These are phyloP conservation scores for Geoglossum cookeanum DNA, from an alignment of 2,329 filamentous ascomycete genomes.

Conservation along the genomic window DNA sequence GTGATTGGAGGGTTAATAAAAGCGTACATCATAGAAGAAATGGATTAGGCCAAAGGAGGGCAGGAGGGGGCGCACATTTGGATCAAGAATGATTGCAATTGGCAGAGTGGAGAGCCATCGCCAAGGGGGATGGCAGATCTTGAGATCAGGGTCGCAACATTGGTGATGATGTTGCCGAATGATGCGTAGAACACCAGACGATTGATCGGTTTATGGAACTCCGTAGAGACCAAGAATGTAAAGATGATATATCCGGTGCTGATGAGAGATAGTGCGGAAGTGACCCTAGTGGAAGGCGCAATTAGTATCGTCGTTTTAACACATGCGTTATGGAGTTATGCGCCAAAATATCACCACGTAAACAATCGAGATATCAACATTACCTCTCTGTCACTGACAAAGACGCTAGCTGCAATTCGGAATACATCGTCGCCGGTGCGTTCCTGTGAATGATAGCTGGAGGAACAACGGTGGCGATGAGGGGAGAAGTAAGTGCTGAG, in stretches of 20 bases:
- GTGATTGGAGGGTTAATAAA: constrained; percentile 46
- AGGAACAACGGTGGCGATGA: not conserved
- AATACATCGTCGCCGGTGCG: not conserved
- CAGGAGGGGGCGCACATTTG: constrained; percentile 53
- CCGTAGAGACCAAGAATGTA: constrained; percentile 47
- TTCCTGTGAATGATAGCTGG: not conserved
- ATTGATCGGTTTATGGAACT: constrained; percentile 76
- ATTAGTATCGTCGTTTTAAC: not conserved
- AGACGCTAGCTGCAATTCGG: not conserved
- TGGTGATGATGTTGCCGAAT: constrained; percentile 61
- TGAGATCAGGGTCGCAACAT: constrained; percentile 57
- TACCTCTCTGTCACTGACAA: constrained; percentile 1
- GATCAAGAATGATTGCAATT: constrained; percentile 60
- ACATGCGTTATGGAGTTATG: not conserved
- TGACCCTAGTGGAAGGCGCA: constrained; percentile 23
- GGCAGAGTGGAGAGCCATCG: constrained; percentile 40
- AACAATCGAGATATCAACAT: not conserved
- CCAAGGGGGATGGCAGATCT: constrained; percentile 34
- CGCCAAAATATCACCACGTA: not conserved
- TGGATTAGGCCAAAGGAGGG: constrained; percentile 59
- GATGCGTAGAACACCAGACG: constrained; percentile 68
- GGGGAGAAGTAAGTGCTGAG: not conserved
- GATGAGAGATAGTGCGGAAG: constrained; percentile 50
- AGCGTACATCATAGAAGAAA: constrained; percentile 67
- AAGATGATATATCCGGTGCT: constrained; percentile 53